Evolutionary conservation across 257 asterid genomes (phyloP).

Genomic region (Jacaranda mimosifolia): DNA sequence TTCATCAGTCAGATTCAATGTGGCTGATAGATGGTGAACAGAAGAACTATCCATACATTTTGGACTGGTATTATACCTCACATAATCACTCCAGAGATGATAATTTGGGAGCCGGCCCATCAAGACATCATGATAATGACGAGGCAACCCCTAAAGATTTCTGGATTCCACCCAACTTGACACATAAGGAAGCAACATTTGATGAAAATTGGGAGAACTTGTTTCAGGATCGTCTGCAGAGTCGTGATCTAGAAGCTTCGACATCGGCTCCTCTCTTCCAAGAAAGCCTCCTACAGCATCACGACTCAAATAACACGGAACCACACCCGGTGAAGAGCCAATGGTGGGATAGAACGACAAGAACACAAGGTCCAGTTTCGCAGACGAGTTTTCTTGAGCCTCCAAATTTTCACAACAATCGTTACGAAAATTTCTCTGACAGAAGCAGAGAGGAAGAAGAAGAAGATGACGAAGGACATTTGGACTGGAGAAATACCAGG

Average conservation of each 20-base stretch:
- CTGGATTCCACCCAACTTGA: constrained; percentile 52
- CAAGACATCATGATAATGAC: constrained; percentile 37
- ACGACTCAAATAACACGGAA: constrained; percentile 39
- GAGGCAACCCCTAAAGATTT: constrained; percentile 47
- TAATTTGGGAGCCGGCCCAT: constrained; percentile 37
- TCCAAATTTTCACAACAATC: constrained; percentile 58
- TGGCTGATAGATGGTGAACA: constrained; percentile 75
- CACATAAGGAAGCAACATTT: constrained; percentile 33
- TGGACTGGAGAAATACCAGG: constrained; percentile 57
- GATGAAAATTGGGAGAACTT: constrained; percentile 62
- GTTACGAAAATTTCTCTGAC: constrained; percentile 50
- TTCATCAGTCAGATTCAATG: constrained; percentile 60
- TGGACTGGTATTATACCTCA: constrained; percentile 86
- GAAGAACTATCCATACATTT: constrained; percentile 72
- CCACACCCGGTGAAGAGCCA: constrained; percentile 45
- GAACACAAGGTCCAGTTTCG: constrained; percentile 44
- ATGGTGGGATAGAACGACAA: constrained; percentile 77
- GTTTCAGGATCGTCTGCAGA: constrained; percentile 53
- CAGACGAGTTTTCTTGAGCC: constrained; percentile 87
- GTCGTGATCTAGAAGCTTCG: constrained; percentile 67
- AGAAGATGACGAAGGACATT: background rate
- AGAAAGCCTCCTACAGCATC: constrained; percentile 68
- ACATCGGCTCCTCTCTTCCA: constrained; percentile 78
- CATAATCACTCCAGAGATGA: constrained; percentile 56
- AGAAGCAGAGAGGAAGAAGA: constrained; percentile 55